These are phyloP conservation scores for Fusarium nanum DNA, from an alignment of 2,329 filamentous ascomycete species.

Conservation along the genomic window DNA sequence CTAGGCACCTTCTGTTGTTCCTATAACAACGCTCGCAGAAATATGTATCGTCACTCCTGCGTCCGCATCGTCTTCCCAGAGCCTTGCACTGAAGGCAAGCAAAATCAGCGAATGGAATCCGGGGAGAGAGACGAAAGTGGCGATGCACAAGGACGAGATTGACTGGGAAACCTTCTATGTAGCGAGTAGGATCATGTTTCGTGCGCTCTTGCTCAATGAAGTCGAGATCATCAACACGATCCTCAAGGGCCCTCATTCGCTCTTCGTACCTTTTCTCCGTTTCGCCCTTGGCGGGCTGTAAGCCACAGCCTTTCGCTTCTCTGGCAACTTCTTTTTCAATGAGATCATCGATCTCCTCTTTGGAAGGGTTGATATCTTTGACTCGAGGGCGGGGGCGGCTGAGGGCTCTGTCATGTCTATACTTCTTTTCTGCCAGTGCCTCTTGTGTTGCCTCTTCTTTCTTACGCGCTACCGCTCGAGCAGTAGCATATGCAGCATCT, in stretches of 20 bases:
- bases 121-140: slow-evolving; percentile 21
- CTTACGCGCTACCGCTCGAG: neutral
- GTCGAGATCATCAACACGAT: slow-evolving; percentile 16
- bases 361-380: slow-evolving; percentile 1
- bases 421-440: neutral
- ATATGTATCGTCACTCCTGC: slow-evolving; percentile 3
- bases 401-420: neutral
- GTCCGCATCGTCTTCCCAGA: slow-evolving; percentile 43
- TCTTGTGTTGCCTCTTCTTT: neutral
- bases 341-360: slow-evolving; percentile 20
- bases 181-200: slow-evolving; percentile 30
- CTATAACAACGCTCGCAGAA: slow-evolving; percentile 40
- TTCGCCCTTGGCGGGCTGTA: slow-evolving; percentile 12
- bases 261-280: slow-evolving; percentile 3
- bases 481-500: slow-evolving; percentile 1
- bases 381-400: neutral
- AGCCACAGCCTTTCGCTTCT: slow-evolving; percentile 6
- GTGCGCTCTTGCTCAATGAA: slow-evolving; percentile 7
- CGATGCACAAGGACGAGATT: slow-evolving; percentile 33
- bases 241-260: slow-evolving; percentile 32
- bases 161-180: slow-evolving; percentile 47
- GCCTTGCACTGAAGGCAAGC: slow-evolving; percentile 45
- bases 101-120: neutral
- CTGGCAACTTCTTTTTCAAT: slow-evolving; percentile 16
- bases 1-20: slow-evolving; percentile 45